Percentiles rank a stretch among this genome's conserved stretches.
phyloP scores from a whole-genome alignment of 805 yeast genomes.

The Schwanniomyces sp. region DNA sequence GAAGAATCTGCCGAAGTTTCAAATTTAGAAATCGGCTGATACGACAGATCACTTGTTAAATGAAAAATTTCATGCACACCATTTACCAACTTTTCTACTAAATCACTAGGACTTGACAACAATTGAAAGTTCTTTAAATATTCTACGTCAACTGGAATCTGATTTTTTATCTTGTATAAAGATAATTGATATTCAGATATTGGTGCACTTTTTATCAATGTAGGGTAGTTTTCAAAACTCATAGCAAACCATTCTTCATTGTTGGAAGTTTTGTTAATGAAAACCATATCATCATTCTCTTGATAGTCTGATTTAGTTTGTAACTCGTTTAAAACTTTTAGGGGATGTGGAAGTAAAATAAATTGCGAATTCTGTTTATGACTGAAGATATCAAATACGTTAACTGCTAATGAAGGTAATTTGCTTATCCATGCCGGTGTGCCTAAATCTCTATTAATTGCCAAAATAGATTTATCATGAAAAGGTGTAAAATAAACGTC shows the following conservation, averaged over 20 bases:
- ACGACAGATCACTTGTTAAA: constrained; percentile 27
- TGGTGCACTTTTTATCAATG: constrained; percentile 79
- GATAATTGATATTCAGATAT: constrained; percentile 57
- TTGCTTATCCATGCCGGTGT: constrained; percentile 78
- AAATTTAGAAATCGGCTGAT: constrained; percentile 37
- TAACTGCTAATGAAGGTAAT: constrained; percentile 69
- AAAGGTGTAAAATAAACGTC: constrained; percentile 80
- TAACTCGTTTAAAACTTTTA: constrained; percentile 39
- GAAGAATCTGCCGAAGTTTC: constrained; percentile 6
- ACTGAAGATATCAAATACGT: constrained; percentile 73
- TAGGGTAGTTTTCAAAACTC: constrained; percentile 75
- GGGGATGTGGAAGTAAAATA: constrained; percentile 69
- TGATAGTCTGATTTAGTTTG: constrained; percentile 22
- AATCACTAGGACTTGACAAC: constrained; percentile 9
- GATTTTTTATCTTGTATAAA: constrained; percentile 24
- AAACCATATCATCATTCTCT: constrained; percentile 40
- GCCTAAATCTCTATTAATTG: constrained; percentile 66
- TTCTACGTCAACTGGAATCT: constrained; percentile 12
- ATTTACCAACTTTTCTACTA: constrained; percentile 27
- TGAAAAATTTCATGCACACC: constrained; percentile 37
- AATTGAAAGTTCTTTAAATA: constrained; percentile 18
- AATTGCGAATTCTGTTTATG: constrained; percentile 27
- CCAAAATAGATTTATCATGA: constrained; percentile 76
- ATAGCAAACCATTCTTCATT: constrained; percentile 83
- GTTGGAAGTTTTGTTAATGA: constrained; percentile 65